Base-by-base conservation (phyloP, 192 early-diverging fungal species). In the Coemansia sp. region DNA sequence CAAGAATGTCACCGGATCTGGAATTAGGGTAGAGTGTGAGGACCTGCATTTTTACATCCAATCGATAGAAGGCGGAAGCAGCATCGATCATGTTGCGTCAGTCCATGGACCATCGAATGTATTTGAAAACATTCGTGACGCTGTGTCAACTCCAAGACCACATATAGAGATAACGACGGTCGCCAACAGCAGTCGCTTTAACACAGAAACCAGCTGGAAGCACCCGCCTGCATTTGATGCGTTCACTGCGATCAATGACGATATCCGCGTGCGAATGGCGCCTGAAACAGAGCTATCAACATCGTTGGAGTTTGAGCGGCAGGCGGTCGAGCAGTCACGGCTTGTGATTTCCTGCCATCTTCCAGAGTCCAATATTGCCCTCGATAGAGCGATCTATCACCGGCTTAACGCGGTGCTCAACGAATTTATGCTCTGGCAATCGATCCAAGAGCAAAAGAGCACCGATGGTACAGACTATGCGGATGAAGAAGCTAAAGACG, bases 371-470 rank as follows among this genome's bases (percentile, higher is more conserved):
- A 68, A 71, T 33, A 56, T 74, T 16, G 28, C 59, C 21, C 66
- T 82, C 29, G 59, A 52, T 29, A 59, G 67, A 18, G 23, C 65
- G 2, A 60, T 67, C 12, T 82, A 77, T 45, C 67, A 82, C 52
- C 80, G 80, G 12, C 61, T 77, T 21, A 73, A 82, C 30, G 74
- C 74, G 13, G 61, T 82, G 12, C 64, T 82, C 42, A 82, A 82
- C 48, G 74, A 82, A 29, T 82, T 82, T 66, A 42, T 77, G 71
- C 59, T 82, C 49, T 82, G 80, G 80, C 80, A 82, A 58, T 70
- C 80, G 18, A 46, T 77, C 5, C 75, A 77, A 33, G 74, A 76
- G 46, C 71, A 82, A n/a, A 21, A 48, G 31, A 29, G 42, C 28
- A 45, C 13, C 15, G 51, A 25, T 13, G 55, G 43, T 28, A n/a